Evolutionary conservation across 1,284 basidiomycete species (phyloP).

Genomic region (Thecaphora thlaspeos): DNA sequence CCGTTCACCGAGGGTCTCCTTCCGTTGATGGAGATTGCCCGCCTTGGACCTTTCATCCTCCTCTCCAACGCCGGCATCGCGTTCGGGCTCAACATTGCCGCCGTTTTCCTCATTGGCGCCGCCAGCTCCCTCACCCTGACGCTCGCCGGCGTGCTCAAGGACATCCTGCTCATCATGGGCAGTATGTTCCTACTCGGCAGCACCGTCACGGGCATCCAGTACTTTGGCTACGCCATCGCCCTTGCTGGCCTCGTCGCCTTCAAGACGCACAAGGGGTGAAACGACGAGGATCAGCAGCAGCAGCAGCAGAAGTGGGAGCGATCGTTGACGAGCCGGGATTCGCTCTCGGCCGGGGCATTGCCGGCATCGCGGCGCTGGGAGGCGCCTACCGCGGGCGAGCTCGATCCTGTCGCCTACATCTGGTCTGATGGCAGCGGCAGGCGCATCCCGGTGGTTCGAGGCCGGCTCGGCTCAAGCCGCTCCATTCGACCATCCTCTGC

Average conservation of each 20-base stretch:
- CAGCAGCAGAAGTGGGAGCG: too few species aligned
- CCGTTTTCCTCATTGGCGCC: background rate
- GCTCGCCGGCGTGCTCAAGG: slow-evolving; percentile 88
- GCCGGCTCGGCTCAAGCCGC: too few species aligned
- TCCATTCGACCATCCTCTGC: too few species aligned
- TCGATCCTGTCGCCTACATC: too few species aligned
- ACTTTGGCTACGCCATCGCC: slow-evolving; percentile 83
- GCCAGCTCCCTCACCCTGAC: slow-evolving; percentile 78
- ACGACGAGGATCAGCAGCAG: too few species aligned
- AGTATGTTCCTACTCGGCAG: slow-evolving; percentile 81
- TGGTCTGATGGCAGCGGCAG: too few species aligned
- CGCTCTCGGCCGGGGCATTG: too few species aligned
- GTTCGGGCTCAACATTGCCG: background rate
- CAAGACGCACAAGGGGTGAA: slow-evolving; percentile 71
- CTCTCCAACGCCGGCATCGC: background rate
- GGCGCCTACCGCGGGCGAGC: too few species aligned
- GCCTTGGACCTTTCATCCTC: slow-evolving; percentile 67
- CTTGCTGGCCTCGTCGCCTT: slow-evolving; percentile 76
- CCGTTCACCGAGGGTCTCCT: slow-evolving; percentile 86
- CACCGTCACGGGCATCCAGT: slow-evolving; percentile 76
- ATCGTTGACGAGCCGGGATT: too few species aligned
- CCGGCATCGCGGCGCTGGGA: too few species aligned
- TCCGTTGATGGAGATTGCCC: slow-evolving; percentile 75
- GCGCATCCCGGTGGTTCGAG: too few species aligned
- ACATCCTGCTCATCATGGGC: slow-evolving; percentile 88